A percentile compares a stretch with the other conserved stretches of the same genome.
Evolutionary conservation across 2,329 filamentous ascomycete genomes (phyloP).

Genomic region (Teratosphaeria zuluensis): DNA sequence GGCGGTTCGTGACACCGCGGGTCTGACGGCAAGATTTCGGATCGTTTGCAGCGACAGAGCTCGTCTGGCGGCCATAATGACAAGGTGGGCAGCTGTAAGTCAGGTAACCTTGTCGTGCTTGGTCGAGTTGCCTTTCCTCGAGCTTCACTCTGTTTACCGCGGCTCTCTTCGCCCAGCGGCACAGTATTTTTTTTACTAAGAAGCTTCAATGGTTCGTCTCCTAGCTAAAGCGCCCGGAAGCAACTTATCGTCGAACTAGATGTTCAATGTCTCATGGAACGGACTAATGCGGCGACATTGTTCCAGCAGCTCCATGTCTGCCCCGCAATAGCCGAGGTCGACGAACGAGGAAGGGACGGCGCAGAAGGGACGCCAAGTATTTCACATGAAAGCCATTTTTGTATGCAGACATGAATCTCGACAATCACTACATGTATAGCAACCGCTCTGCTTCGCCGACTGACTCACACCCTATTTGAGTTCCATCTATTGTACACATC

Average conservation of each 20-base stretch:
- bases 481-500: no score
- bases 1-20: slow-evolving; percentile 21
- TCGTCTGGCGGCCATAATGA: slow-evolving; percentile 39
- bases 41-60: slow-evolving; percentile 32
- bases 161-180: not conserved
- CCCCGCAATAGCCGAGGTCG: not conserved
- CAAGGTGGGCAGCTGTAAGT: slow-evolving; percentile 23
- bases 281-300: not conserved
- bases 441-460: no score
- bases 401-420: not conserved
- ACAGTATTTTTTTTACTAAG: not conserved
- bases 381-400: not conserved
- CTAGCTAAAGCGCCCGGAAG: not conserved
- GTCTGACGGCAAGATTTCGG: slow-evolving; percentile 30
- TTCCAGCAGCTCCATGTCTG: not conserved
- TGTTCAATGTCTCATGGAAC: not conserved
- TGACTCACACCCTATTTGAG: no score
- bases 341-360: not conserved
- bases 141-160: not conserved
- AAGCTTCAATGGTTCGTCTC: not conserved
- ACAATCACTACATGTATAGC: no score
- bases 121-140: not conserved
- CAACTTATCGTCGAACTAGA: not conserved
- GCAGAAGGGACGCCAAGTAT: not conserved
- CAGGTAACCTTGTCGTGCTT: not conserved